Evolutionary conservation across 805 yeast species (phyloP), one percentile per base, ranked within the genome.

Genomic region (Suhomyces sp.): DNA sequence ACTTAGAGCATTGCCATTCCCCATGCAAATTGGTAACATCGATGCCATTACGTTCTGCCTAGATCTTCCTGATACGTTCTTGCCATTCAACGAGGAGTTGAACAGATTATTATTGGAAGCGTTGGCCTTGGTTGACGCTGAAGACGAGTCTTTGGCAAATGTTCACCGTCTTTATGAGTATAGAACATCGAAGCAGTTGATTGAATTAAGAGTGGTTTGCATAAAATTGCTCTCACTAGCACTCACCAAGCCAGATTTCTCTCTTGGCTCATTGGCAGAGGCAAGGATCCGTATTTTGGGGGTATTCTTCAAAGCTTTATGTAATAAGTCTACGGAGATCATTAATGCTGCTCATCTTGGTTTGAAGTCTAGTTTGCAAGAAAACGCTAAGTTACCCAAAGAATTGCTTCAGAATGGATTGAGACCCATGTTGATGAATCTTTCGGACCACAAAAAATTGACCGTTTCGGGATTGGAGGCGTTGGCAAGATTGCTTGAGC

Each of bases 21-120:
- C 97, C 4, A 94, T 93, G 97, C 99, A 96, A 71, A 94, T 94
- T 52, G 99, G 99, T 36, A 92, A 94, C 67, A 92, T 94, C 56
- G 98, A 94, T 69, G 98, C 98, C 1, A 89, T 94, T n/a, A 86
- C 96, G 0, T 96, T 86, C 68, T 93, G 97, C 64, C 73, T 94
- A 53, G 84, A 87, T 1, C 75, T 93, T 47, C 94, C 90, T 10
- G 81, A 87, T 57, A 80, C 97, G 0, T 91, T 93, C 60, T 73
- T 93, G 58, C 86, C 86, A 8, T 93, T 90, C 66, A 89, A 88
- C 59, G 98, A 94, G 51, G 98, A 96, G 64, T 72, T 94, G 54
- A 88, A 86, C 54, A 75, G 99, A 50, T 74, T 96, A 52, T 72
- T 94, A 8, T 82, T 89, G 53, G 99, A 94, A 66, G 97, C 97